Percentiles rank a stretch among this genome's conserved stretches.
These are phyloP conservation scores for Boletellus ananas DNA, from an alignment of 768 basidiomycete species.

Conservation along the genomic window DNA sequence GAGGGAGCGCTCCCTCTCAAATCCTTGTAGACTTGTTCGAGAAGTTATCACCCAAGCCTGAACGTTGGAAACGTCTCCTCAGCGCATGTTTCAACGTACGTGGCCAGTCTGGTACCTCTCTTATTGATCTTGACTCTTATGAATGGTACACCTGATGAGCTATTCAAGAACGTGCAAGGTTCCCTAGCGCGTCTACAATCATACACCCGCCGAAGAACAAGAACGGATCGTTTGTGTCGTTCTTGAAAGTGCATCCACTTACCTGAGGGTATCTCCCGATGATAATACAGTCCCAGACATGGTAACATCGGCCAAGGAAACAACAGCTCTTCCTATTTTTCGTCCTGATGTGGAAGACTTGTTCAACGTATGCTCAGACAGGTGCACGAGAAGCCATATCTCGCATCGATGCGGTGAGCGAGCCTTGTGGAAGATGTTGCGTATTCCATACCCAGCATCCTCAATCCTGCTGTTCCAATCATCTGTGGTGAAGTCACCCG, in stretches of 20 bases:
- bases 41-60: constrained; percentile 69
- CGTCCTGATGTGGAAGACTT: constrained; percentile 93
- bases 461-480: neutral
- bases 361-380: constrained; percentile 96
- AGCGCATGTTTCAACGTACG: constrained; percentile 78
- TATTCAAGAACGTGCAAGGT: constrained; percentile 65
- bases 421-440: neutral
- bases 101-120: neutral
- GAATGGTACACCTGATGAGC: constrained; percentile 75
- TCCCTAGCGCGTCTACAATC: constrained; percentile 72
- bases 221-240: constrained; percentile 96
- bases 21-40: constrained; percentile 71
- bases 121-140: constrained; percentile 32
- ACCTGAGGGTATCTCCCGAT: neutral
- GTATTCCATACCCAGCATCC: neutral
- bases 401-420: neutral
- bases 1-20: constrained; percentile 64
- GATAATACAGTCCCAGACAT: constrained; percentile 54
- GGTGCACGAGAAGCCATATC: neutral
- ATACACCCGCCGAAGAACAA: constrained; percentile 82
- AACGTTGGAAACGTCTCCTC: constrained; percentile 67
- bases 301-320: constrained; percentile 90
- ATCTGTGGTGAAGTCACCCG: constrained; percentile 1
- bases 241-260: constrained; percentile 64
- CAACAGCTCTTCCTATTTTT: constrained; percentile 84